Evolutionary conservation across 352 stramenopile species (phyloP), one percentile per base, ranked within the genome.

Genomic region (Globisporangium viniferum): DNA sequence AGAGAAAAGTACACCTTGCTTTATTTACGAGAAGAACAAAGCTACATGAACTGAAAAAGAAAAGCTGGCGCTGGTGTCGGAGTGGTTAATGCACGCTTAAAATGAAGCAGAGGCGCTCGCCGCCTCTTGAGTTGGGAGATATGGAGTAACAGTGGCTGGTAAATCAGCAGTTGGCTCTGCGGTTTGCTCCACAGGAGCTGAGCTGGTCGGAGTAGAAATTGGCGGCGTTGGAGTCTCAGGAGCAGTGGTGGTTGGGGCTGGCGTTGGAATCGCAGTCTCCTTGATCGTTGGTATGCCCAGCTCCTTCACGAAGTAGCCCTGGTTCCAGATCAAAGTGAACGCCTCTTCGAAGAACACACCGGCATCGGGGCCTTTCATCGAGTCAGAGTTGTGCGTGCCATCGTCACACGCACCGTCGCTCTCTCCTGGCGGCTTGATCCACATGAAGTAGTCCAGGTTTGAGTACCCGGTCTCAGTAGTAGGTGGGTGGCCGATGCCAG

Each of bases 381-480:
- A 66, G 53, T 92, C 80, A 15, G 71, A 35, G 5, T 73, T 87
- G 41, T 73, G 77, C 5, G 67, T 59, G 2, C 49, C 62, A 3
- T 63, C 66, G 14, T 53, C 66, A 65, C 85, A 93, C 59, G 60
- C 68, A 57, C 85, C 85, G 61, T 93, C 85, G 35, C 76, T 87
- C 69, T 93, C 81, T 62, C 85, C 83, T 44, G 78, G 81, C 27
- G 73, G 72, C 62, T 93, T 93, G 59, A 91, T 75, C 80, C 80
- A 93, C 73, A 91, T 74, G 35, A 86, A 91, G 71, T 91, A 91
- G 70, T 91, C 83, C 2, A 93, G 59, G 62, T 88, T 85, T 3
- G 51, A 36, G 46, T 79, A 65, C 1, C 77, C 76, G 2, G 82
- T 91, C 33, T 84, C 64, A 10, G 68, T 75, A 0, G 82, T 89